A percentile compares a stretch with the other conserved stretches of the same genome.
Conservation (phyloP, 768 basidiomycete species). For the Pleurotus sapidus region DNA sequence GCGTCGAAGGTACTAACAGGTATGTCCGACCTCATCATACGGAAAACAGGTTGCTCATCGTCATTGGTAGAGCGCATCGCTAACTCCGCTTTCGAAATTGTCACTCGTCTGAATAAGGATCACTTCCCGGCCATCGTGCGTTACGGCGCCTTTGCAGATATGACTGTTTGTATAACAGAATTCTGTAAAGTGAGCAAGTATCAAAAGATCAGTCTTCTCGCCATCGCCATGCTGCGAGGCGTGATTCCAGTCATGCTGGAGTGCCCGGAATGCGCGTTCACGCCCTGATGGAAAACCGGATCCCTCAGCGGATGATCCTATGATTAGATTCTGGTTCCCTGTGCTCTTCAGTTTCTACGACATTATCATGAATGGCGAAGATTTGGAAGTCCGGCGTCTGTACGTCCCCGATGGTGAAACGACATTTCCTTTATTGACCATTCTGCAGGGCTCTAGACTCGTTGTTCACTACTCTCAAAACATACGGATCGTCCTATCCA, state of each 20-base stretch:
- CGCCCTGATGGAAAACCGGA: slow-evolving; percentile 16
- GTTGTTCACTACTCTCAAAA: slow-evolving; percentile 90
- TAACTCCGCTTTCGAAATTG: slow-evolving; percentile 93
- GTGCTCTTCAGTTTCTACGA: slow-evolving; percentile 98
- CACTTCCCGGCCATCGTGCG: slow-evolving; percentile 91
- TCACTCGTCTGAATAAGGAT: slow-evolving; percentile 85
- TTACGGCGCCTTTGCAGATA: slow-evolving; percentile 92
- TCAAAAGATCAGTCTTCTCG: slow-evolving; percentile 95
- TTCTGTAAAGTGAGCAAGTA: slow-evolving; percentile 99
- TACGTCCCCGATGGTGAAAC: slow-evolving; percentile 38
- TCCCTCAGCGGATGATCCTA: slow-evolving; percentile 64
- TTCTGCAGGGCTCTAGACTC: slow-evolving; percentile 89
- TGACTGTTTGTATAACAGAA: slow-evolving; percentile 96
- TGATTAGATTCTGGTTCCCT: slow-evolving; percentile 98
- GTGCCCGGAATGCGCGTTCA: slow-evolving; percentile 62
- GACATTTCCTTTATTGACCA: not conserved
- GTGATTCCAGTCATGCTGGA: slow-evolving; percentile 90
- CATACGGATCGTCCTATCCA: slow-evolving; percentile 80
- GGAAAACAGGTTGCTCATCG: slow-evolving; percentile 1
- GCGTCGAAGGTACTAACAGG: slow-evolving; percentile 92
- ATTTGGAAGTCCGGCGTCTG: slow-evolving; percentile 95
- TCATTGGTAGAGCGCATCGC: slow-evolving; percentile 75
- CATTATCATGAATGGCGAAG: slow-evolving; percentile 99
- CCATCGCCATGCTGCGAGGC: slow-evolving; percentile 94
- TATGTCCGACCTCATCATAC: slow-evolving; percentile 25